Base-by-base conservation (phyloP, 768 basidiomycete genomes). In the Pulveroboletus sp. region DNA sequence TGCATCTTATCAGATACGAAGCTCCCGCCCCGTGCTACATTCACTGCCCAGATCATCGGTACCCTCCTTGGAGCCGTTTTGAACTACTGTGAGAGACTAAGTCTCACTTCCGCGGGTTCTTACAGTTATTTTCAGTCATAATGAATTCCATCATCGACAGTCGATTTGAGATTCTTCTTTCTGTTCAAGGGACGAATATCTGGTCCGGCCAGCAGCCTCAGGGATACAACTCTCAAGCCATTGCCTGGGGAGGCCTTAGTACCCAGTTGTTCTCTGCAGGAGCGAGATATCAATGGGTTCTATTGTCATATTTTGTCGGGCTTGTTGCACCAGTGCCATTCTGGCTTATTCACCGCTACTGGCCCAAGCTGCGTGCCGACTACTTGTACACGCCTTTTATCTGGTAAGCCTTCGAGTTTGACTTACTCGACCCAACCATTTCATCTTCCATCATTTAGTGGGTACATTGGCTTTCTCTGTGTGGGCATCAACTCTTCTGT, bases 1-100 rank as follows among this genome's bases (percentile, higher is more conserved):
- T 34, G 1, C 8, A 21, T 42, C 4, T 21, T 25, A 0, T 40
- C 29, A 66, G 65, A 68, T 49, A 49, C 75, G 17, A 85, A 85
- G 66, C 73, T 85, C 35, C 80, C 83, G 33, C 84, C 84, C 37
- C 79, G 82, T 9, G 76, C 76, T 29, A 78, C 82, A 4, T 85
- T 86, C 63, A 71, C 74, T 17, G 79, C 80, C 7, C 82, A 84
- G 57, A 73, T 70, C 29, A 45, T 75, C 39, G 82, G 84, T 2
- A 78, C 81, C 7, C 63, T 85, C 35, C 66, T 85, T 27, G 82
- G 77, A 7, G 67, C 73, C 32, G 54, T 76, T 40, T 57, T 78
- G 41, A 77, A 75, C 59, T 79, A 73, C 43, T 52, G 77, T 75
- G 39, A 37, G 70, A 43, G 27, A 24, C 4, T 16, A 13, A 11